Evolutionary conservation across 2,329 filamentous ascomycete species (phyloP).

Genomic region (Hymenoscyphus albidus): DNA sequence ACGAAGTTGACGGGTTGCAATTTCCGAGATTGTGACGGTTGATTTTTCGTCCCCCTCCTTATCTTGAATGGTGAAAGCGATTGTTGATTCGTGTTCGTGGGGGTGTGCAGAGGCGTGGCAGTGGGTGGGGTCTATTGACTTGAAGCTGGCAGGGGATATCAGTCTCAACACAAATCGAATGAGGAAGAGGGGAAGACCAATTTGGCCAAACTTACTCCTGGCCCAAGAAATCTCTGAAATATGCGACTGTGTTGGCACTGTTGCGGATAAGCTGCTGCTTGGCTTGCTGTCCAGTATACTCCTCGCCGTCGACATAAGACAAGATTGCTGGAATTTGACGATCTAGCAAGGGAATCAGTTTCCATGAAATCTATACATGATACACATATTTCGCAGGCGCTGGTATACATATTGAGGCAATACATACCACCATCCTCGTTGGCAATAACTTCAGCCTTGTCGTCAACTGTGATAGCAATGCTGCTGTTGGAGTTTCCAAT

Average conservation of each 20-base stretch:
- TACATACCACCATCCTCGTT: conserved; percentile 91
- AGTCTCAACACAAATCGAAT: conserved; percentile 16
- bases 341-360: conserved; percentile 49
- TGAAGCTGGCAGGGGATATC: conserved; percentile 56
- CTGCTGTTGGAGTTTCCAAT: conserved; percentile 99
- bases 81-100: conserved; percentile 63
- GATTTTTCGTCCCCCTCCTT: conserved; percentile 62
- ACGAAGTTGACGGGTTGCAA: conserved; percentile 78
- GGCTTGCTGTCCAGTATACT: conserved; percentile 93
- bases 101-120: conserved; percentile 93
- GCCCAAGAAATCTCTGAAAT: conserved; percentile 93
- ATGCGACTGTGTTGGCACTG: conserved; percentile 86
- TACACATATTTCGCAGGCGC: neutral
- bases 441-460: conserved; percentile 95
- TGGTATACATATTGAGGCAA: neutral
- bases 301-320: conserved; percentile 92
- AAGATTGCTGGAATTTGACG: conserved; percentile 94
- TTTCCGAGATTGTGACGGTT: conserved; percentile 71
- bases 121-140: conserved; percentile 92
- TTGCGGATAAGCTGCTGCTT: conserved; percentile 93
- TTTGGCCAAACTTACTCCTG: conserved; percentile 67
- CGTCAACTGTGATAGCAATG: conserved; percentile 88
- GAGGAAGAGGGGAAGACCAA: neutral
- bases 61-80: conserved; percentile 83
- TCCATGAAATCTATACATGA: neutral